Evolutionary conservation across 2,329 filamentous ascomycete genomes (phyloP).

Genomic region (Fulvia fulva): DNA sequence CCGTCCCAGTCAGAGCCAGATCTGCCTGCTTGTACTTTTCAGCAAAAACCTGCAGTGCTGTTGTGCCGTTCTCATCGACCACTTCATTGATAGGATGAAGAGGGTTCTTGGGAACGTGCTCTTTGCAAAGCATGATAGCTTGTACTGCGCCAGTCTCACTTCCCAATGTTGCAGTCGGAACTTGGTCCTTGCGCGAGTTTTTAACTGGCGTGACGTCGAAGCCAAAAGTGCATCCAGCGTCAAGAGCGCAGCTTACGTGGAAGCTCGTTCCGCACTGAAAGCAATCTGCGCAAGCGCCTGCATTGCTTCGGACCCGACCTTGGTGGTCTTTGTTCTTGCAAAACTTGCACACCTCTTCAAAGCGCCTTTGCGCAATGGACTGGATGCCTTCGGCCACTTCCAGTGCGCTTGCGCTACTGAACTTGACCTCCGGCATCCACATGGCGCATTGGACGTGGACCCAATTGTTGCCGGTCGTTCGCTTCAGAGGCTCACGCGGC

Average conservation of each 20-base stretch:
- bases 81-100: slow-evolving; percentile 76
- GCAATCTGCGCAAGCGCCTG: slow-evolving; percentile 78
- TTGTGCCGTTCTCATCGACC: slow-evolving; percentile 66
- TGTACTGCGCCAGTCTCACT: slow-evolving; percentile 77
- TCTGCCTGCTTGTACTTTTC: slow-evolving; percentile 94
- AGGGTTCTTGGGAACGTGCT: slow-evolving; percentile 67
- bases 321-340: slow-evolving; percentile 63
- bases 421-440: slow-evolving; percentile 89
- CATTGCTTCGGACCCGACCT: slow-evolving; percentile 27
- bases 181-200: slow-evolving; percentile 75
- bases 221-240: slow-evolving; percentile 75
- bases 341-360: slow-evolving; percentile 74
- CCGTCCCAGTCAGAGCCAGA: slow-evolving; percentile 81
- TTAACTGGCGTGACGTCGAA: slow-evolving; percentile 92
- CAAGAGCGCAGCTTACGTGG: slow-evolving; percentile 87
- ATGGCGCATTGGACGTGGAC: slow-evolving; percentile 91
- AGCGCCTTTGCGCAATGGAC: slow-evolving; percentile 68
- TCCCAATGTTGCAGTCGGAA: slow-evolving; percentile 74
- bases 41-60: slow-evolving; percentile 79
- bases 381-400: slow-evolving; percentile 88
- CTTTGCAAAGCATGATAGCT: slow-evolving; percentile 88
- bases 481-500: slow-evolving; percentile 86
- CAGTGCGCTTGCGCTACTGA: slow-evolving; percentile 76
- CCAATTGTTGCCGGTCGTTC: slow-evolving; percentile 96
- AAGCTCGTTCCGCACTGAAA: slow-evolving; percentile 68